Percentiles rank a stretch among this genome's conserved stretches.
Evolutionary conservation across 495 filamentous ascomycete species (phyloP).

Genomic region (Aspergillus ostianus): DNA sequence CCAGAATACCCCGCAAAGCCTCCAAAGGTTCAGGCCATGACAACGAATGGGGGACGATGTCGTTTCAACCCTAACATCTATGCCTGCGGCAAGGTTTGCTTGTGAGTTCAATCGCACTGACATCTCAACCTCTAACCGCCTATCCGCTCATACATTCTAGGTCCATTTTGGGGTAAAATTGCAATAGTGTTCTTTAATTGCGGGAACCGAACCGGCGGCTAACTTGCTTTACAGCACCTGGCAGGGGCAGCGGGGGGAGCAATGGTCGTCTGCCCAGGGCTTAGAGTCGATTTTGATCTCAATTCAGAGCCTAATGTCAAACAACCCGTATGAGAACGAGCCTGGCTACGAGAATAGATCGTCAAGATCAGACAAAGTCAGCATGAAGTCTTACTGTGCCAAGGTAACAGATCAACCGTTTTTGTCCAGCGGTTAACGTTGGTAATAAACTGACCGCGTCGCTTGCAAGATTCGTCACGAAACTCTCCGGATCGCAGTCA

Average conservation of each 20-base stretch:
- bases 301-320: constrained; percentile 92
- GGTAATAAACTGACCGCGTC: not conserved
- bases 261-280: constrained; percentile 95
- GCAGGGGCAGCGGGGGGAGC: constrained; percentile 82
- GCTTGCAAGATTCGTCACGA: constrained; percentile 79
- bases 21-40: constrained; percentile 70
- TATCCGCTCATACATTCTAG: constrained; percentile 42
- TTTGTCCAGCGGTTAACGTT: no score
- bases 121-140: not conserved
- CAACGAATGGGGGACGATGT: constrained; percentile 82
- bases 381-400: constrained; percentile 75
- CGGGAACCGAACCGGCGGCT: constrained; percentile 13
- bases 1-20: constrained; percentile 86
- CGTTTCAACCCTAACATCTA: constrained; percentile 99
- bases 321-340: constrained; percentile 94
- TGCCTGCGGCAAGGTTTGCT: constrained; percentile 82
- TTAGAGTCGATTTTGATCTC: constrained; percentile 92
- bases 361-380: constrained; percentile 64
- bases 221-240: constrained; percentile 69
- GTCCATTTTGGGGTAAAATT: constrained; percentile 81
- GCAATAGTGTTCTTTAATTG: not conserved
- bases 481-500: constrained; percentile 80
- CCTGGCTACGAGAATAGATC: constrained; percentile 84
- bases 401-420: constrained; percentile 58
- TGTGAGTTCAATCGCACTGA: constrained; percentile 50